A percentile compares a stretch with the other conserved stretches of the same genome.
Conservation (phyloP, 768 basidiomycete genomes). For the Suillus paluster region DNA sequence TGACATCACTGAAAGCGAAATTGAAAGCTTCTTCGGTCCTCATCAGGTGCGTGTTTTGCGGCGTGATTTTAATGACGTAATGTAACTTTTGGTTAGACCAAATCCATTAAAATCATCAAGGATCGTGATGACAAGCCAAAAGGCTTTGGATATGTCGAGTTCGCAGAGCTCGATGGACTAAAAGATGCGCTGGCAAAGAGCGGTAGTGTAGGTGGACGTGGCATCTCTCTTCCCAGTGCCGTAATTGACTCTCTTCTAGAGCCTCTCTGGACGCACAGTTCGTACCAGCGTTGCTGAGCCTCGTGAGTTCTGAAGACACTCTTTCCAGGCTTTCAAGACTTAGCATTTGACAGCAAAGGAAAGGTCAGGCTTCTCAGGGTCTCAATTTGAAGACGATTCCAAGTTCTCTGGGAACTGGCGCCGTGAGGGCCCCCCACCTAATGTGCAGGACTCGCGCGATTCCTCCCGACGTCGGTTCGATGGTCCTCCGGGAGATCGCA, state of each 20-base stretch:
- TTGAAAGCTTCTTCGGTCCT: slow-evolving; percentile 79
- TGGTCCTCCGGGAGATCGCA: slow-evolving; percentile 49
- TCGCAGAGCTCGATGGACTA: slow-evolving; percentile 81
- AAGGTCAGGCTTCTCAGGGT: slow-evolving; percentile 58
- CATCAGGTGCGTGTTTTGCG: slow-evolving; percentile 51
- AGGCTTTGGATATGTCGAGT: slow-evolving; percentile 98
- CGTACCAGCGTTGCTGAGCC: slow-evolving; percentile 96
- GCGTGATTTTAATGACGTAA: neutral
- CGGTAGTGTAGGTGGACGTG: slow-evolving; percentile 58
- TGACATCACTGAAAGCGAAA: slow-evolving; percentile 83
- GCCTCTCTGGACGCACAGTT: slow-evolving; percentile 77
- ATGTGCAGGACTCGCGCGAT: slow-evolving; percentile 62
- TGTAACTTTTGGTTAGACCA: slow-evolving; percentile 50
- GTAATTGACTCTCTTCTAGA: slow-evolving; percentile 41
- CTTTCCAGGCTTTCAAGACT: slow-evolving; percentile 9
- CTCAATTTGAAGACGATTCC: slow-evolving; percentile 63
- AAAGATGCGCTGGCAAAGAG: slow-evolving; percentile 81
- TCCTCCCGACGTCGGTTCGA: slow-evolving; percentile 70
- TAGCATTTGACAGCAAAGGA: slow-evolving; percentile 68
- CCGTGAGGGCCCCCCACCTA: slow-evolving; percentile 84
- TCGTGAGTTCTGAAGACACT: slow-evolving; percentile 59
- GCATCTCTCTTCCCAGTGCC: neutral
- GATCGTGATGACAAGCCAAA: slow-evolving; percentile 95
- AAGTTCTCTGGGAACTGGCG: slow-evolving; percentile 90
- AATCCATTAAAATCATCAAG: slow-evolving; percentile 90